These are phyloP conservation scores for Emergomyces africanus DNA, from an alignment of 2,329 filamentous ascomycete species.

Conservation along the genomic window DNA sequence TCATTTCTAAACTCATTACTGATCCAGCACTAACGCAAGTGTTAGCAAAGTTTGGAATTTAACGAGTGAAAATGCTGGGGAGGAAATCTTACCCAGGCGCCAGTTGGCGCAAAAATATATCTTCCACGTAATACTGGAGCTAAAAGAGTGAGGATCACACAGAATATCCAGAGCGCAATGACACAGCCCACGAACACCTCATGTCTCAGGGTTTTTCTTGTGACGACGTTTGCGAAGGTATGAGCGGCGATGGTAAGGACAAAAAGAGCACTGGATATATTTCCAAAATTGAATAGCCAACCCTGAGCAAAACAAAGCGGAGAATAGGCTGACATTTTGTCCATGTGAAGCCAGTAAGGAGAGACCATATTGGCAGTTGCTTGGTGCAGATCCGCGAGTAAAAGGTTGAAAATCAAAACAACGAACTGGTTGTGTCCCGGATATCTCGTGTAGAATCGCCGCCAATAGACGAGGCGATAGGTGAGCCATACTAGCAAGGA, in stretches of 20 bases:
- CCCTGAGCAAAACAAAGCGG: slow-evolving; percentile 38
- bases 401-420: slow-evolving; percentile 40
- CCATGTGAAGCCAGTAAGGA: slow-evolving; percentile 32
- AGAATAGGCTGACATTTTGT: slow-evolving; percentile 33
- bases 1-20: slow-evolving; percentile 28
- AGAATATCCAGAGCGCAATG: slow-evolving; percentile 32
- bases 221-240: slow-evolving; percentile 37
- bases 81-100: not conserved
- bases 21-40: slow-evolving; percentile 33
- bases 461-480: slow-evolving; percentile 38
- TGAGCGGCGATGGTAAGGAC: slow-evolving; percentile 41
- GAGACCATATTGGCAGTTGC: slow-evolving; percentile 37
- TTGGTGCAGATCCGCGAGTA: slow-evolving; percentile 40
- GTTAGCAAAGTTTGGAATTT: not conserved
- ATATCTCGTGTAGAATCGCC: slow-evolving; percentile 33
- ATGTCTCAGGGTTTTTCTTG: slow-evolving; percentile 34
- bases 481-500: slow-evolving; percentile 36
- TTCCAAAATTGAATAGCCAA: slow-evolving; percentile 39
- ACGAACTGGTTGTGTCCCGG: slow-evolving; percentile 43
- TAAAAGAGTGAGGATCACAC: slow-evolving; percentile 29
- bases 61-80: not conserved
- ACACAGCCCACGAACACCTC: slow-evolving; percentile 32
- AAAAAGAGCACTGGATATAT: slow-evolving; percentile 39
- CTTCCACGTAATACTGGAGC: not conserved
- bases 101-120: not conserved